A percentile compares a stretch with the other conserved stretches of the same genome.
Evolutionary conservation across 1,284 basidiomycete species (phyloP).

Genomic region (Ustilago nuda): DNA sequence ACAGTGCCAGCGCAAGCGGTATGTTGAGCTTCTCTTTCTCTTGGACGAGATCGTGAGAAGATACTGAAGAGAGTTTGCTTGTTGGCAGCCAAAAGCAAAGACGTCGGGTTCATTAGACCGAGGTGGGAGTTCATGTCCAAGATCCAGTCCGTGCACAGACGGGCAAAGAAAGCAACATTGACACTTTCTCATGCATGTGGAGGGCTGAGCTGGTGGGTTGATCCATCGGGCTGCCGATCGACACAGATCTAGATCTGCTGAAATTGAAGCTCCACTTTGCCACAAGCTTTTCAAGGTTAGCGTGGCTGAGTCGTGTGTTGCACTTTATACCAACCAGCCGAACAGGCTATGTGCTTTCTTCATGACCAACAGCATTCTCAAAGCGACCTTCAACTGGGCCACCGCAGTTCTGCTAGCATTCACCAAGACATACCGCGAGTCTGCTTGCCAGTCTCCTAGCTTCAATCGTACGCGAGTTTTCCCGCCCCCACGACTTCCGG

Average conservation of each 20-base stretch:
- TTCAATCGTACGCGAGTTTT: background rate
- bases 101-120: background rate
- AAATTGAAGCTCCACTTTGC: conserved; percentile 2
- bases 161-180: conserved; percentile 1
- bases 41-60: background rate
- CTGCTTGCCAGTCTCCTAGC: background rate
- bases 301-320: background rate
- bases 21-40: background rate
- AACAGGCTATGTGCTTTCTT: conserved; percentile 4
- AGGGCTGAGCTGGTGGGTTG: conserved; percentile 5
- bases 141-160: conserved; percentile 1
- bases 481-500: background rate
- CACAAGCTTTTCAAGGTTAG: background rate
- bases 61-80: background rate
- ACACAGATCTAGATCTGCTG: conserved; percentile 7
- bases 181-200: conserved; percentile 15
- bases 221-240: conserved; percentile 1
- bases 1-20: conserved; percentile 2
- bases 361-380: background rate
- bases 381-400: background rate
- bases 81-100: background rate
- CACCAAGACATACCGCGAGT: background rate
- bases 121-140: background rate
- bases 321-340: background rate
- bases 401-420: background rate